Evolutionary conservation across 768 basidiomycete species (phyloP).

Genomic region (Amanita subjunquillea): DNA sequence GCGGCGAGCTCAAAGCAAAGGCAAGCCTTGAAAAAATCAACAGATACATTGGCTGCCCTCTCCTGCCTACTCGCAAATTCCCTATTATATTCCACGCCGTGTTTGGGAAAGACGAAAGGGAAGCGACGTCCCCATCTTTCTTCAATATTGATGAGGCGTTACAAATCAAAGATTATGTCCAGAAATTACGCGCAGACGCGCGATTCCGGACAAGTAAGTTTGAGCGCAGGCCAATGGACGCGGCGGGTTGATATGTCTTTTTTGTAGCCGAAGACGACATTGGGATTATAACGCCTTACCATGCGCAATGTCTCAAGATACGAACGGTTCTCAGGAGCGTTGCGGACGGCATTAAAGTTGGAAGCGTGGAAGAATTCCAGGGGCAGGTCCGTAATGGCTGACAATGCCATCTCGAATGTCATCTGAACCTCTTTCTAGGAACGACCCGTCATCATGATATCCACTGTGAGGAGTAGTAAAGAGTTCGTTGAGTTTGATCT

Average conservation of each 20-base stretch:
- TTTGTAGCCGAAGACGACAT: conserved; percentile 34
- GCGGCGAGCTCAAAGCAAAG: conserved; percentile 36
- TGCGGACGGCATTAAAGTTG: conserved; percentile 41
- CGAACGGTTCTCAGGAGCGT: conserved; percentile 22
- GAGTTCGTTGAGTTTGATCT: conserved; percentile 43
- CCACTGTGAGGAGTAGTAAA: conserved; percentile 45
- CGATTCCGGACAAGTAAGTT: conserved; percentile 27
- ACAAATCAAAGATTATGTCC: conserved; percentile 41
- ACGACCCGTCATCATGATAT: conserved; percentile 48
- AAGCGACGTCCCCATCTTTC: conserved; percentile 58
- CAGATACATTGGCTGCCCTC: conserved; percentile 24
- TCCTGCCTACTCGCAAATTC: conserved; percentile 35
- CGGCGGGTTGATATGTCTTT: no score
- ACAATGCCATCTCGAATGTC: no score
- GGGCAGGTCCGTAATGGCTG: conserved; percentile 30
- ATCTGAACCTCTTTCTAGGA: conserved; percentile 23
- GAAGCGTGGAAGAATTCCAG: conserved; percentile 59
- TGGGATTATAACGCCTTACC: conserved; percentile 54
- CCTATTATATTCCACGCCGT: conserved; percentile 57
- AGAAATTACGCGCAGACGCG: conserved; percentile 23
- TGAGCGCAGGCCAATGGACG: no score
- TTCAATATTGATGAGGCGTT: conserved; percentile 56
- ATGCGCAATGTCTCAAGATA: conserved; percentile 48
- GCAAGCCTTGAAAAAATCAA: conserved; percentile 31
- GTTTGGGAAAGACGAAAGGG: conserved; percentile 50